phyloP scores from a whole-genome alignment of 2,329 filamentous ascomycete genomes.

The Domatiomyces catenatus region DNA sequence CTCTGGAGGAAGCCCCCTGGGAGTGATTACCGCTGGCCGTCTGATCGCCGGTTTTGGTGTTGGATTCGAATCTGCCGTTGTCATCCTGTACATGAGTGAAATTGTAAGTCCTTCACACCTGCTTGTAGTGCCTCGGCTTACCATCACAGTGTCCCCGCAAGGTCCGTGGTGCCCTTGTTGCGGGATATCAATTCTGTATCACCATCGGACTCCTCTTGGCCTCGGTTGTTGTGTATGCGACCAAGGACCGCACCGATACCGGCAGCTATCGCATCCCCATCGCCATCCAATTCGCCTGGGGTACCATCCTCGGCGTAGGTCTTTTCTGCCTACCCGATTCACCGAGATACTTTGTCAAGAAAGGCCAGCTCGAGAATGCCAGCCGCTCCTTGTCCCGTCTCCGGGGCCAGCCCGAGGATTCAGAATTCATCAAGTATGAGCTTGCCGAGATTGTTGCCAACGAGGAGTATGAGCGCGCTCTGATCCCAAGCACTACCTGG shows the following conservation, averaged over 20 bases:
- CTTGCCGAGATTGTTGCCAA: slow-evolving; percentile 78
- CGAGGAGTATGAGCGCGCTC: slow-evolving; percentile 63
- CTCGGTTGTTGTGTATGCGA: slow-evolving; percentile 58
- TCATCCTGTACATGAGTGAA: slow-evolving; percentile 79
- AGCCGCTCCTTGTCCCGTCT: slow-evolving; percentile 48
- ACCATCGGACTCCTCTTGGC: slow-evolving; percentile 65
- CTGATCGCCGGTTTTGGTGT: slow-evolving; percentile 63
- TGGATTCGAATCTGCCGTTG: slow-evolving; percentile 64
- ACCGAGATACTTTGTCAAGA: slow-evolving; percentile 72
- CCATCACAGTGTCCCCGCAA: slow-evolving; percentile 41
- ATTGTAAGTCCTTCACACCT: slow-evolving; percentile 30
- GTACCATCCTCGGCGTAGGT: slow-evolving; percentile 52
- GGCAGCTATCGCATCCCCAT: slow-evolving; percentile 70
- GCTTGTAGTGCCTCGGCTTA: neutral
- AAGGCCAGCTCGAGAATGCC: slow-evolving; percentile 52
- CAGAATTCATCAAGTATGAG: slow-evolving; percentile 62
- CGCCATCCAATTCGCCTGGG: slow-evolving; percentile 65
- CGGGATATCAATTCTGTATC: slow-evolving; percentile 71
- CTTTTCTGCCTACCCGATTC: slow-evolving; percentile 69
- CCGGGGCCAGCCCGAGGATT: slow-evolving; percentile 58
- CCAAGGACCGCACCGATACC: slow-evolving; percentile 45
- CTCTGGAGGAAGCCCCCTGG: slow-evolving; percentile 25
- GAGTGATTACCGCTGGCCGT: slow-evolving; percentile 56
- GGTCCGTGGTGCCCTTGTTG: slow-evolving; percentile 64
- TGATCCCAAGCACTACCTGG: slow-evolving; percentile 12